Evolutionary conservation across 768 basidiomycete genomes (phyloP).

Genomic region (Trametes sanguinea): DNA sequence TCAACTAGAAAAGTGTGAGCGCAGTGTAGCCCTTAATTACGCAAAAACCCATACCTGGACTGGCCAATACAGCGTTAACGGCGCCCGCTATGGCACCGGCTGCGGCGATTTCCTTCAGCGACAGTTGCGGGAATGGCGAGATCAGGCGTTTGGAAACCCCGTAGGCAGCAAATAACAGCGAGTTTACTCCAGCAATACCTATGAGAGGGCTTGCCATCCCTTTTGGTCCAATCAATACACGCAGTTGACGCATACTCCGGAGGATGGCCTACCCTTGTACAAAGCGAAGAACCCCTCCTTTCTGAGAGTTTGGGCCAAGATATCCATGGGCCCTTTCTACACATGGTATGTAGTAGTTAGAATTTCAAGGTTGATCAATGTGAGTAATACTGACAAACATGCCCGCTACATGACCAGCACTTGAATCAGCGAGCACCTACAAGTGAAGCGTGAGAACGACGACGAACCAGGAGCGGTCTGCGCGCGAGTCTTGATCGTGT

Average conservation of each 20-base stretch:
- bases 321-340: slow-evolving; percentile 94
- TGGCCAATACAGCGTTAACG: slow-evolving; percentile 85
- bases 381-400: slow-evolving; percentile 73
- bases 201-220: slow-evolving; percentile 91
- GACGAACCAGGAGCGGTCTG: slow-evolving; percentile 81
- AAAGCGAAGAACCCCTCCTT: slow-evolving; percentile 91
- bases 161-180: slow-evolving; percentile 90
- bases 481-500: slow-evolving; percentile 86
- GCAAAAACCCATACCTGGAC: slow-evolving; percentile 60
- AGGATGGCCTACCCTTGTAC: slow-evolving; percentile 74
- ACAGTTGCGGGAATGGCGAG: slow-evolving; percentile 86
- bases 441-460: slow-evolving; percentile 2
- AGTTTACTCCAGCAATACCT: slow-evolving; percentile 95
- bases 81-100: slow-evolving; percentile 95
- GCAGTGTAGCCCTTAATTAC: background rate
- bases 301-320: slow-evolving; percentile 74
- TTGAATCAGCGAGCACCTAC: background rate
- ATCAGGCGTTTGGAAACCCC: slow-evolving; percentile 78
- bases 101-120: slow-evolving; percentile 73
- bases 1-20: slow-evolving; percentile 61
- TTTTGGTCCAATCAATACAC: slow-evolving; percentile 29
- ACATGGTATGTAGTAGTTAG: background rate
- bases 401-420: slow-evolving; percentile 49
- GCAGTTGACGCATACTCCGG: too few relatives aligned
- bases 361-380: background rate